Base-by-base conservation (phyloP, 139 green algal species). In the Micractinium sp. region DNA sequence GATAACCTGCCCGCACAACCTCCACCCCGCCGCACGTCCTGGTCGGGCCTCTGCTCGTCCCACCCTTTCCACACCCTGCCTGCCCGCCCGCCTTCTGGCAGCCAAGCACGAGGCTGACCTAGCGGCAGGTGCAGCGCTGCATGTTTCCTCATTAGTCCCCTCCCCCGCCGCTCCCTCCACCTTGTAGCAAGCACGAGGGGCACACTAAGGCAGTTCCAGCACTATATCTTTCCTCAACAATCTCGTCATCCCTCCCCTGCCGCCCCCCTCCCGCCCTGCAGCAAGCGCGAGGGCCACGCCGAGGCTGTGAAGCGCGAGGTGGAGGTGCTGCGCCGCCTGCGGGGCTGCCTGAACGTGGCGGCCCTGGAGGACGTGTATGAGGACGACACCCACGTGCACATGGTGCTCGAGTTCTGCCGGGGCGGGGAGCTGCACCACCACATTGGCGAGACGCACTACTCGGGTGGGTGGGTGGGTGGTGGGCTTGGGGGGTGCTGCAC, bases 361-460 rank as follows among this genome's bases (percentile, higher is more conserved):
- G 61, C 92, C 75, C 63, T 90, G 77, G 86, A 89, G 86, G 86
- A 89, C 0, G 86, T 89, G 29, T 97, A 95, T 76, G 97, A 99
- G 93, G 95, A 98, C 86, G 94, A 96, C 25, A 78, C 84, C 12
- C 76, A 94, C 71, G 89, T 98, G 27, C 95, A 98, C 92, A 95
- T 98, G 88, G 89, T 99, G n/a, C 97, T 98, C 95, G 96, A 98
- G 94, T 91, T 89, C 23, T 98, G 96, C 92, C 83, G 85, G 29
- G 97, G 97, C 2, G 97, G 97, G 0, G 97, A 98, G 92, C 93
- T 99, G 60, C 85, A 95, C 77, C 94, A 97, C 88, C 79, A 87
- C 16, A 95, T 98, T 67, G 95, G 94, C 27, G 87, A 89, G 25
- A 86, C 88, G 12, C 92, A 95, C 78, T 99, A 98, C 93, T 96